phyloP scores from a whole-genome alignment of 768 basidiomycete species.

The Leccinum aurantiacum region DNA sequence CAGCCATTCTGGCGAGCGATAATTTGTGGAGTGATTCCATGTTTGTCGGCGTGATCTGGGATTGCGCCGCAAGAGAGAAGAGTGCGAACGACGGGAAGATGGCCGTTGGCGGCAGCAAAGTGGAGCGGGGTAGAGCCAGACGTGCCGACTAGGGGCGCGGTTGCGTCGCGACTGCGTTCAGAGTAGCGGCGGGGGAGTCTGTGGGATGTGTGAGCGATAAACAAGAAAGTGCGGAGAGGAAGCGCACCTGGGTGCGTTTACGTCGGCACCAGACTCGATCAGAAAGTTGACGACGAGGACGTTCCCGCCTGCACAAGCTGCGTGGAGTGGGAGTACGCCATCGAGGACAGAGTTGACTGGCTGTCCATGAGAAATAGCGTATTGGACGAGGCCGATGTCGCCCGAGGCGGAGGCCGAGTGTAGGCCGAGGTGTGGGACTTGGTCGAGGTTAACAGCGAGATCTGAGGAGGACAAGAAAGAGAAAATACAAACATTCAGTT shows the following conservation, averaged over 20 bases:
- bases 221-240: conserved; percentile 7
- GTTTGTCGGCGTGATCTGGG: conserved; percentile 83
- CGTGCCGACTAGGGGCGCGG: conserved; percentile 71
- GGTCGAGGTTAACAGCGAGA: background rate
- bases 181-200: conserved; percentile 77
- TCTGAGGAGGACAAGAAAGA: background rate
- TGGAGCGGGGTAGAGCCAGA: conserved; percentile 95
- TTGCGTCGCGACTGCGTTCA: conserved; percentile 62
- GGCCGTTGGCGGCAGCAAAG: conserved; percentile 95
- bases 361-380: conserved; percentile 91
- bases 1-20: conserved; percentile 81
- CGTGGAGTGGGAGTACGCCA: conserved; percentile 95
- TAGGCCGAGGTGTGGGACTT: conserved; percentile 79
- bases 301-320: conserved; percentile 88
- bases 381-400: conserved; percentile 90
- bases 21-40: conserved; percentile 83
- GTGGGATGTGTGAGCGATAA: conserved; percentile 13
- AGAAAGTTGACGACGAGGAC: conserved; percentile 85
- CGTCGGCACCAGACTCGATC: conserved; percentile 95
- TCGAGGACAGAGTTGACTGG: conserved; percentile 95
- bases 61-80: conserved; percentile 85
- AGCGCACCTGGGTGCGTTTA: conserved; percentile 86
- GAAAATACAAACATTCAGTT: conserved; percentile 45
- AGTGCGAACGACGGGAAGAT: conserved; percentile 70
- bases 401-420: conserved; percentile 80